Evolutionary conservation across 2,329 filamentous ascomycete species (phyloP).

Genomic region (Cadophora sp.): DNA sequence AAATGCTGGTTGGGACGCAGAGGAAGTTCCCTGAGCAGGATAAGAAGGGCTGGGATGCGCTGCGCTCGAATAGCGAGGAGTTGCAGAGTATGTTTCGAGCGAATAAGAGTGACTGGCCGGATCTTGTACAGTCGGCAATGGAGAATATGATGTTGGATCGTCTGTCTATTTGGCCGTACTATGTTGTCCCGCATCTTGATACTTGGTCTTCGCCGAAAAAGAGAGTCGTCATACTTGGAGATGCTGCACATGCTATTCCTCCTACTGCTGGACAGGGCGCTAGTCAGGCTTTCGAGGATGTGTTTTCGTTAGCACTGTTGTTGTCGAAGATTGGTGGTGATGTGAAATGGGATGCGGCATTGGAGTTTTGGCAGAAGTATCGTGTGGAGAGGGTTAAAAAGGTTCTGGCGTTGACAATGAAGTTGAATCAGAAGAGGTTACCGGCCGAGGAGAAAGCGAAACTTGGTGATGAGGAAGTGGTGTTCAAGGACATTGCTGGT

Average conservation of each 20-base stretch:
- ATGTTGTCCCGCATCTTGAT: conserved; percentile 51
- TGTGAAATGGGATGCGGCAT: conserved; percentile 39
- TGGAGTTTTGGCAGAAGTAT: conserved; percentile 54
- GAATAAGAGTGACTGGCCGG: conserved; percentile 45
- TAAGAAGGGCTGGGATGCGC: conserved; percentile 50
- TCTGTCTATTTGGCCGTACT: conserved; percentile 55
- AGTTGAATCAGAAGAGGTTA: conserved; percentile 55
- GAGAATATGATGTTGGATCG: conserved; percentile 44
- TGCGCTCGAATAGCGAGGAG: conserved; percentile 49
- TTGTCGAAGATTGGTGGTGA: conserved; percentile 39
- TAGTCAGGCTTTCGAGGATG: conserved; percentile 51
- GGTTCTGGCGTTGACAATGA: conserved; percentile 54
- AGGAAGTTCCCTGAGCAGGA: conserved; percentile 47
- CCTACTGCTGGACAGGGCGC: conserved; percentile 53
- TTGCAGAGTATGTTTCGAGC: conserved; percentile 46
- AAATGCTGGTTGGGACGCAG: conserved; percentile 56
- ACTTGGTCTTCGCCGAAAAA: conserved; percentile 48
- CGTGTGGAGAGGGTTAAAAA: conserved; percentile 55
- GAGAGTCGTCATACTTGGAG: conserved; percentile 53
- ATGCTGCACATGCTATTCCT: conserved; percentile 55
- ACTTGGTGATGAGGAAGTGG: conserved; percentile 34
- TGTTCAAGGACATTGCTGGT: conserved; percentile 37
- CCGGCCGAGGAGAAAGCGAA: conserved; percentile 44
- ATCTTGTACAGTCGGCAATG: conserved; percentile 48
- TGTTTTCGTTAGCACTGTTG: conserved; percentile 53